phyloP scores from a whole-genome alignment of 192 early-diverging fungal genomes.

The Rhizophagus sp. region DNA sequence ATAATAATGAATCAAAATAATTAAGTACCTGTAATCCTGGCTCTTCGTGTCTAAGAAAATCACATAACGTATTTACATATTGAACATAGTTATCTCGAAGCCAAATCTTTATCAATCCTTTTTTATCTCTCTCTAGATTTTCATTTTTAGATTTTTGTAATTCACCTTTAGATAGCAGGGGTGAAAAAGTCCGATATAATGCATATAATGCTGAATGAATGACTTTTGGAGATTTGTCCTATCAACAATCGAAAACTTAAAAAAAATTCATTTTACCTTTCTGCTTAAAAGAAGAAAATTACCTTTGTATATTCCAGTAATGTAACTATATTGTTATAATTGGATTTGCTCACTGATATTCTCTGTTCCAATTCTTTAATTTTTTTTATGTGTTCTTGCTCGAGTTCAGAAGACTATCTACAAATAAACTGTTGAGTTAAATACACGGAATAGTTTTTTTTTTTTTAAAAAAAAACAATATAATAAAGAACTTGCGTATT shows the following conservation, averaged over 20 bases:
- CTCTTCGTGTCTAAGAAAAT: constrained; percentile 58
- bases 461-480: not conserved
- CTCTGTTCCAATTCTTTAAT: constrained; percentile 63
- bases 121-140: constrained; percentile 42
- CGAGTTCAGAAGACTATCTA: not conserved
- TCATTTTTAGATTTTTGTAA: constrained; percentile 47
- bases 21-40: constrained; percentile 67
- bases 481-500: not conserved
- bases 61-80: constrained; percentile 60
- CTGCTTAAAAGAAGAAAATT: not conserved
- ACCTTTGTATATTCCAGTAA: constrained; percentile 61
- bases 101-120: constrained; percentile 69
- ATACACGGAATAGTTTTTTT: not conserved
- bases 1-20: not conserved
- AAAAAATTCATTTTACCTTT: not conserved
- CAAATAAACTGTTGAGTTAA: not conserved
- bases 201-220: constrained; percentile 72
- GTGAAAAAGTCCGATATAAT: constrained; percentile 69
- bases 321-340: constrained; percentile 75
- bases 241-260: not conserved
- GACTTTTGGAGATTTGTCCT: constrained; percentile 46
- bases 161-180: constrained; percentile 49
- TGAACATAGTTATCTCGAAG: constrained; percentile 73
- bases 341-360: constrained; percentile 65
- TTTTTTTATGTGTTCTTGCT: too few relatives aligned